Evolutionary conservation across 2,329 filamentous ascomycete species (phyloP), one percentile per base, ranked within the genome.

Genomic region (Simplicillium sp.): DNA sequence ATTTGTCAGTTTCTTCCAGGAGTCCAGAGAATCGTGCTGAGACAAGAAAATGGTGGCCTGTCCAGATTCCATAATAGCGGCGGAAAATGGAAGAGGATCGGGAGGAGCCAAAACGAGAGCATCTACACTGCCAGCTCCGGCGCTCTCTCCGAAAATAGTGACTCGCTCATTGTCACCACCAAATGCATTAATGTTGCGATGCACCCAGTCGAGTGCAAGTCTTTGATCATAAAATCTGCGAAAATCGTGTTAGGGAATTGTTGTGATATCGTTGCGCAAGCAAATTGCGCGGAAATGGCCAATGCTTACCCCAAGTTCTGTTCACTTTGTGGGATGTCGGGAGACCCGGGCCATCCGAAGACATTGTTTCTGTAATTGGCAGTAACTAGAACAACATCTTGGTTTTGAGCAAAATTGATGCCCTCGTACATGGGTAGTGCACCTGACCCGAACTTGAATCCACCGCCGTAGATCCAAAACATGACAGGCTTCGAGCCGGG

Each of bases 161-260:
- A 81, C 75, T 44, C 73, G 75, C 1, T 57, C 54, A 0, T 76
- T 72, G 50, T 82, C 77, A 2, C 80, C 80, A 2, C 80, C 80
- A 50, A 84, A 84, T 1, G 68, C 62, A 1, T 60, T 66, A 37
- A 82, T 79, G 43, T 82, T 79, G 43, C 75, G 70, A n/a, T 70
- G 68, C 0, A 78, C 65, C 77, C 77, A 82, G 45, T 79, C 47
- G 13, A 82, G 56, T 1, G 67, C 75, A 0, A 75, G 55, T 16
- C 73, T 60, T 48, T 80, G 76, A 45, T 82, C 77, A 33, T 44
- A 41, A 3, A 53, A 35, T 7, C 51, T 38, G 36, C 39, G 16
- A 18, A 25, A 35, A 38, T 20, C 13, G 33, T 43, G 16, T 43
- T 40, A 43, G 20, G 13, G 28, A 17, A 3, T 5, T 36, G 18